Evolutionary conservation across 495 filamentous ascomycete species (phyloP).

Genomic region (Penicillium soppii): DNA sequence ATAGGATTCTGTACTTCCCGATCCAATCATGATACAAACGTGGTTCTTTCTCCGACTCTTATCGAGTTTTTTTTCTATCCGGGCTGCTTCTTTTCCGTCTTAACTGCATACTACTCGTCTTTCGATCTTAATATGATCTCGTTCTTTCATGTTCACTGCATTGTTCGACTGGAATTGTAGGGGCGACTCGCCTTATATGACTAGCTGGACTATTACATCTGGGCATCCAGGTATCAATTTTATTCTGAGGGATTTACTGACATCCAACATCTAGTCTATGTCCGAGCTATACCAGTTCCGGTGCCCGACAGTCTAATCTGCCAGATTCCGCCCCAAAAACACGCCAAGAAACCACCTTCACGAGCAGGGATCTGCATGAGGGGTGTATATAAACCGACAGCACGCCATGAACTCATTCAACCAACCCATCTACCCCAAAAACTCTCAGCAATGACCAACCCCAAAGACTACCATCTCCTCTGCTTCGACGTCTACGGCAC

Average conservation of each 20-base stretch:
- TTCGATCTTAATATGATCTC: slow-evolving; percentile 3
- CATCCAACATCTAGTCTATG: no score
- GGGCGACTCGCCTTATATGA: neutral
- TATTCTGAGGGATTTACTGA: neutral
- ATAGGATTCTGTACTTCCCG: slow-evolving; percentile 29
- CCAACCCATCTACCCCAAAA: no score
- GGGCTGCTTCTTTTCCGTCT: neutral
- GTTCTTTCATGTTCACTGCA: neutral
- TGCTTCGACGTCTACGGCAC: slow-evolving; percentile 84
- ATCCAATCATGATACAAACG: slow-evolving; percentile 33
- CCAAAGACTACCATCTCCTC: slow-evolving; percentile 51
- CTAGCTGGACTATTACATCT: no score
- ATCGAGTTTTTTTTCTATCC: slow-evolving; percentile 3
- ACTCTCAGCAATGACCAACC: slow-evolving; percentile 34
- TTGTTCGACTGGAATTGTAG: neutral
- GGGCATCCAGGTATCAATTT: no score
- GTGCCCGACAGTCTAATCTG: neutral
- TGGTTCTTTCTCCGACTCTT: slow-evolving; percentile 26
- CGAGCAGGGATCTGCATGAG: slow-evolving; percentile 1
- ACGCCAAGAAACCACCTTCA: neutral
- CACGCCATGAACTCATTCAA: neutral
- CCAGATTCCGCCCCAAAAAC: neutral
- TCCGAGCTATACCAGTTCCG: neutral
- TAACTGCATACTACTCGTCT: neutral
- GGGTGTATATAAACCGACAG: neutral